A percentile compares a stretch with the other conserved stretches of the same genome.
Evolutionary conservation across 2,329 filamentous ascomycete species (phyloP).

Genomic region (Fusarium staphyleae): DNA sequence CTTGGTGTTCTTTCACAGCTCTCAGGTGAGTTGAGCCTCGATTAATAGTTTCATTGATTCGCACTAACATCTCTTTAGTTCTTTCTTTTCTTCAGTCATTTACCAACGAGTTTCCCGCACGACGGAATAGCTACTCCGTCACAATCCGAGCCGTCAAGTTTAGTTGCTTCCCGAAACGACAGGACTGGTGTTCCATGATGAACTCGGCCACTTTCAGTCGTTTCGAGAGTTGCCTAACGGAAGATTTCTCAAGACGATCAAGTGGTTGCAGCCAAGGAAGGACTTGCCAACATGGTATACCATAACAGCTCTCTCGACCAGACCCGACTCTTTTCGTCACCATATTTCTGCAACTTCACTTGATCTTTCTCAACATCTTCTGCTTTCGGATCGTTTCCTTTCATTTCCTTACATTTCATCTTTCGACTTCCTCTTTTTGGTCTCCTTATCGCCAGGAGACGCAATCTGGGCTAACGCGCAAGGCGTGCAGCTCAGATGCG

Average conservation of each 20-base stretch:
- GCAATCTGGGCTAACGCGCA: neutral
- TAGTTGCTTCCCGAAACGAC: too few species aligned
- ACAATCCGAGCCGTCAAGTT: too few species aligned
- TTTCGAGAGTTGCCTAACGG: neutral
- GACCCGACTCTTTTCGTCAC: constrained; percentile 1
- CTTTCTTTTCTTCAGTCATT: neutral
- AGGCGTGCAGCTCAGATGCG: constrained; percentile 6
- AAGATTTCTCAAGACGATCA: too few species aligned
- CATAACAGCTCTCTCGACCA: constrained; percentile 8
- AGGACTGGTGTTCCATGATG: too few species aligned
- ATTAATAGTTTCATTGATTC: neutral
- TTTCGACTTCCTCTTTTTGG: neutral
- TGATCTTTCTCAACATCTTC: neutral
- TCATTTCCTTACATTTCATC: neutral
- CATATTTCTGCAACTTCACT: neutral
- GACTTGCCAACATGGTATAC: neutral
- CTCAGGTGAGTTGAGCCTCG: neutral
- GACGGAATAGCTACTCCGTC: neutral
- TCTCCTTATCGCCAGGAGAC: neutral
- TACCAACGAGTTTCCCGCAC: neutral
- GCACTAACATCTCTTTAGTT: neutral
- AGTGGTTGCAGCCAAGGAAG: neutral
- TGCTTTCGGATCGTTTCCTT: too few species aligned
- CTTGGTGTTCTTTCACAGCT: neutral
- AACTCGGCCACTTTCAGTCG: neutral